Evolutionary conservation across 805 yeast genomes (phyloP).

Genomic region (Ogataea thermomethanolica): DNA sequence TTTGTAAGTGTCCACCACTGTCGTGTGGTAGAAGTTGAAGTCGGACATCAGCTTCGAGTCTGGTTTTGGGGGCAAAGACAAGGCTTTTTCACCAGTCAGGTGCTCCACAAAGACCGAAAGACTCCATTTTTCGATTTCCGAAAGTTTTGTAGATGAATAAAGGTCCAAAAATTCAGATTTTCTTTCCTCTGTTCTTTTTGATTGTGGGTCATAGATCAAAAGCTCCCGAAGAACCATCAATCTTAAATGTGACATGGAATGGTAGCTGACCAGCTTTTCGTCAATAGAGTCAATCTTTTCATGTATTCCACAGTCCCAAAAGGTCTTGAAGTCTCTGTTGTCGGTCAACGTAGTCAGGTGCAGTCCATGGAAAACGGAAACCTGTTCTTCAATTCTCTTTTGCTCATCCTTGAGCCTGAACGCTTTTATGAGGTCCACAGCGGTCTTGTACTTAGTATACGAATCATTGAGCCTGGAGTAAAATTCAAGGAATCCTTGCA

Average conservation of each 20-base stretch:
- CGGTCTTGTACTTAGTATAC: constrained; percentile 37
- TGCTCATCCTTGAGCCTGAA: constrained; percentile 31
- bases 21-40: constrained; percentile 24
- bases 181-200: constrained; percentile 26
- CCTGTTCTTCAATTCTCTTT: constrained; percentile 12
- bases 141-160: constrained; percentile 21
- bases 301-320: constrained; percentile 50
- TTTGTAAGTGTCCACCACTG: constrained; percentile 22
- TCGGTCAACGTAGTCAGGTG: constrained; percentile 39
- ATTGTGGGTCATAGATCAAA: constrained; percentile 33
- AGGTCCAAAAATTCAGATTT: constrained; percentile 14
- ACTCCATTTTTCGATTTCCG: constrained; percentile 38
- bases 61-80: constrained; percentile 15
- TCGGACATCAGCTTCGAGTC: constrained; percentile 16
- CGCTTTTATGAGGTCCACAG: constrained; percentile 34
- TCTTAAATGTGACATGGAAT: constrained; percentile 30
- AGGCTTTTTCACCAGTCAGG: constrained; percentile 2
- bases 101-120: constrained; percentile 17
- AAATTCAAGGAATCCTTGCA: constrained; percentile 64
- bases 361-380: constrained; percentile 16
- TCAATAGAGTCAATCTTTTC: constrained; percentile 25
- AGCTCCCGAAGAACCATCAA: constrained; percentile 39
- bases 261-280: constrained; percentile 19
- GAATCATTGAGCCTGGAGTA: constrained; percentile 51
- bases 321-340: constrained; percentile 55